Evolutionary conservation across 306 rosid genomes (phyloP).

Genomic region (Fragaria vesca): DNA sequence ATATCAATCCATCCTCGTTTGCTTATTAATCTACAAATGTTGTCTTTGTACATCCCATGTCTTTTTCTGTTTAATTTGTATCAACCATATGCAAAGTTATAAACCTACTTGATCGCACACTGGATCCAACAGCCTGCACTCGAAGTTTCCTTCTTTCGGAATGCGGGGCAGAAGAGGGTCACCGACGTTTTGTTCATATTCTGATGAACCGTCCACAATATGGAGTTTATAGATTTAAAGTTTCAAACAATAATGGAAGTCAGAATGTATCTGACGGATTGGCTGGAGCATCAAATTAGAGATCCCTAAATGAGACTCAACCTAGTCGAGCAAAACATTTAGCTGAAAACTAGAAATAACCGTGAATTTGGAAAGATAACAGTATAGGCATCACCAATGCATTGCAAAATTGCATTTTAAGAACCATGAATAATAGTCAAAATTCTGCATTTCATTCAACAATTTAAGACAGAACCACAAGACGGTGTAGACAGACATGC

Average conservation of each 20-base stretch:
- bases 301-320: not conserved
- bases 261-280: not conserved
- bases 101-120: not conserved
- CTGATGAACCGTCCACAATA: not conserved
- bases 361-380: not conserved
- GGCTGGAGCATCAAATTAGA: not conserved
- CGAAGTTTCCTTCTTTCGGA: not conserved
- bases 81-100: not conserved
- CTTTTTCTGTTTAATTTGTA: not conserved
- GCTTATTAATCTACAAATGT: not conserved
- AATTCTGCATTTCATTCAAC: not conserved
- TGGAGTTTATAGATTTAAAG: not conserved
- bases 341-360: not conserved
- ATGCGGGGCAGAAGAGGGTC: not conserved
- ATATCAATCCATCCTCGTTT: not conserved
- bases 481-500: not conserved
- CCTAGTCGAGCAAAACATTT: not conserved
- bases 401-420: not conserved
- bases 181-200: no score
- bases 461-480: not conserved
- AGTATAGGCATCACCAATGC: not conserved
- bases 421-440: not conserved
- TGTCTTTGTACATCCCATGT: not conserved
- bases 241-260: no score
- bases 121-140: not conserved